These are phyloP conservation scores for Psilocybe subaeruginosa DNA, from an alignment of 768 basidiomycete genomes.

Conservation along the genomic window DNA sequence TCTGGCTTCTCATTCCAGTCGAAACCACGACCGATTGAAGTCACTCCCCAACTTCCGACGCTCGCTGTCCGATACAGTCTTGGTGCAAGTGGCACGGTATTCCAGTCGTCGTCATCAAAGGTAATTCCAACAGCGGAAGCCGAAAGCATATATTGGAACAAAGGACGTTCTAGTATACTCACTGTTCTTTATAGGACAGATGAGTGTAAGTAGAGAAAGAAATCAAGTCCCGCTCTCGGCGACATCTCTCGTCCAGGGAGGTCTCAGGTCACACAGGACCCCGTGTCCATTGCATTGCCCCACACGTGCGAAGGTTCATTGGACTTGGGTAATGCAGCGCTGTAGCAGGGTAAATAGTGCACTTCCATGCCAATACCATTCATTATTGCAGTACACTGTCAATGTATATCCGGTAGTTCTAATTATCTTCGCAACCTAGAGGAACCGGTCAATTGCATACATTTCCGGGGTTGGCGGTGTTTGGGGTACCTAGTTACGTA, in stretches of 20 bases:
- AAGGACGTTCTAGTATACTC: conserved; percentile 18
- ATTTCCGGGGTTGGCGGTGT: conserved; percentile 8
- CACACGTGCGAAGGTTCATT: conserved; percentile 10
- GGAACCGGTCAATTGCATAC: not conserved
- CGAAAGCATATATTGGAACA: conserved; percentile 55
- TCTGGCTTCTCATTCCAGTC: conserved; percentile 57
- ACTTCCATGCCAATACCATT: not conserved
- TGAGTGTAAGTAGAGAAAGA: conserved; percentile 17
- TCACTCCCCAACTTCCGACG: conserved; percentile 84
- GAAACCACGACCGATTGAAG: conserved; percentile 82
- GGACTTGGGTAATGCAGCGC: not conserved
- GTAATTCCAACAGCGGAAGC: conserved; percentile 59
- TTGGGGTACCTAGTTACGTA: conserved; percentile 29
- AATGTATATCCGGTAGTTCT: not conserved
- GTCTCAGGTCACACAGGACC: conserved; percentile 15
- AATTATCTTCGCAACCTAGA: not conserved
- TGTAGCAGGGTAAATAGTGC: not conserved
- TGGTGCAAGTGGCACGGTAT: conserved; percentile 47
- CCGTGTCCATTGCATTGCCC: conserved; percentile 10
- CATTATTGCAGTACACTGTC: not conserved
- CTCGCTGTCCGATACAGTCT: conserved; percentile 64
- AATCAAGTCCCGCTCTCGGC: conserved; percentile 8
- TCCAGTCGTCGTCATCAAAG: conserved; percentile 78
- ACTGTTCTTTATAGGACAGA: conserved; percentile 16
- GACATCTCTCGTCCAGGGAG: conserved; percentile 6